Base-by-base conservation (phyloP, 345 rosid genomes). In the Psidium guajava region DNA sequence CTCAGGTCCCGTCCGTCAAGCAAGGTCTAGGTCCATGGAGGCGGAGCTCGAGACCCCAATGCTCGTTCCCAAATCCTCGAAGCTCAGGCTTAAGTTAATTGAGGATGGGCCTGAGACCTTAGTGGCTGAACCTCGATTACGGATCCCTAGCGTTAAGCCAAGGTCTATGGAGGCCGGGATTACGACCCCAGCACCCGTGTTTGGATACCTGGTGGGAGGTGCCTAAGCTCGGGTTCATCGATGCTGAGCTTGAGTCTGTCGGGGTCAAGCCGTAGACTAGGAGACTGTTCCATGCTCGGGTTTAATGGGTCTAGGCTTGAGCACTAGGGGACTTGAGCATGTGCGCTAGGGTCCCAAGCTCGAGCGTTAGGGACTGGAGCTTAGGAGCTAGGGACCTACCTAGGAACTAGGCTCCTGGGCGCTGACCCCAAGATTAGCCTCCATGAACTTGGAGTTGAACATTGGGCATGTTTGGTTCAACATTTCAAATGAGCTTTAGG, bases 281-380 rank as follows among this genome's bases (percentile, higher is more conserved):
- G 8, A 32, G 75, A 64, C 5, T 16, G 22, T 64, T 16, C 75
- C 75, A 64, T 3, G 44, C 40, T 64, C 16, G 0, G 6, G 44
- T 44, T 64, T 2, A 1, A 64, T 8, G 22, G 75, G 32, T 21
- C 20, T 0, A 2, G 1, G 44, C 11, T 0, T 64, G 8, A 64
- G 22, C 5, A 8, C 0, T 1, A 1, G 10, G 24, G 44, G 32
- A 22, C 5, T 64, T 36, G 20, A 64, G 42, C 6, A 28, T 32
- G 44, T 4, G 12, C 11, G 2, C 6, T 32, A 36, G 28, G 42
- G 18, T 1, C 10, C 0, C 0, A 0, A 1, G 69, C 36, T n/a
- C 14, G 15, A 59, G 69, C 3, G 20, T 59, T 3, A 36, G 2
- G 36, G 36, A 36, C 36, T 36, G 2, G 2, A 36, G 36, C 36